A percentile compares a stretch with the other conserved stretches of the same genome.
These are phyloP conservation scores for Peronospora tabacina DNA, from an alignment of 352 stramenopile species.

Conservation along the genomic window DNA sequence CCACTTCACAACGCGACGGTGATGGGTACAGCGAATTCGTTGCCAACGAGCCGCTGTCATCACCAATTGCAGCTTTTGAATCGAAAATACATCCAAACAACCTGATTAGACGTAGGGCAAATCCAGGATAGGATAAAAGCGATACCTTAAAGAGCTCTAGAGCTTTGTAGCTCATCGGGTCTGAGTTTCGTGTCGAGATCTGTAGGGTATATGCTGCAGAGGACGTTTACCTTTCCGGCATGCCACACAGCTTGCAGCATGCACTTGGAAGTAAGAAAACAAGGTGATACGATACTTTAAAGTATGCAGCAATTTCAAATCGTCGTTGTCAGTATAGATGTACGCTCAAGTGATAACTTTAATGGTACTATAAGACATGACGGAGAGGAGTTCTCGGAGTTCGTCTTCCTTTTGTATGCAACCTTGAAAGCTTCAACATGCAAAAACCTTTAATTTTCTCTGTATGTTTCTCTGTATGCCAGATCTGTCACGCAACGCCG, in stretches of 20 bases:
- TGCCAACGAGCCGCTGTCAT: slow-evolving; percentile 15
- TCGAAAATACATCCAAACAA: slow-evolving; percentile 31
- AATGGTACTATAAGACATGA: too few relatives aligned
- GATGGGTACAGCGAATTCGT: slow-evolving; percentile 11
- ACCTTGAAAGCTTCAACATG: slow-evolving; percentile 4
- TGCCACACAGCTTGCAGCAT: too few relatives aligned
- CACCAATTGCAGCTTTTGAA: not conserved
- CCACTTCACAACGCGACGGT: slow-evolving; percentile 1
- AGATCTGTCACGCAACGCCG: slow-evolving; percentile 9
- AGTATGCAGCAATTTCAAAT: too few relatives aligned
- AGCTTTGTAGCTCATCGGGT: slow-evolving; percentile 7
- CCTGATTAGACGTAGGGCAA: slow-evolving; percentile 16
- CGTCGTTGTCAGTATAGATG: too few relatives aligned
- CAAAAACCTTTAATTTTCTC: slow-evolving; percentile 16
- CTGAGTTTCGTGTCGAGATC: not conserved
- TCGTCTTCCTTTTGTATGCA: not conserved
- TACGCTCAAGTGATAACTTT: too few relatives aligned
- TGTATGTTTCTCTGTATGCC: too few relatives aligned
- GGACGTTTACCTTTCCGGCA: too few relatives aligned
- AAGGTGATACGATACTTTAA: too few relatives aligned
- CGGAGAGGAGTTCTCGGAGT: too few relatives aligned
- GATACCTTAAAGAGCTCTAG: not conserved
- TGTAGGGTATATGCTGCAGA: too few relatives aligned
- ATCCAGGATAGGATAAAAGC: slow-evolving; percentile 4
- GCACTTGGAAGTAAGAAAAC: too few relatives aligned